Evolutionary conservation across 108 stramenopile species (phyloP).

Genomic region (Fistulifera solaris): DNA sequence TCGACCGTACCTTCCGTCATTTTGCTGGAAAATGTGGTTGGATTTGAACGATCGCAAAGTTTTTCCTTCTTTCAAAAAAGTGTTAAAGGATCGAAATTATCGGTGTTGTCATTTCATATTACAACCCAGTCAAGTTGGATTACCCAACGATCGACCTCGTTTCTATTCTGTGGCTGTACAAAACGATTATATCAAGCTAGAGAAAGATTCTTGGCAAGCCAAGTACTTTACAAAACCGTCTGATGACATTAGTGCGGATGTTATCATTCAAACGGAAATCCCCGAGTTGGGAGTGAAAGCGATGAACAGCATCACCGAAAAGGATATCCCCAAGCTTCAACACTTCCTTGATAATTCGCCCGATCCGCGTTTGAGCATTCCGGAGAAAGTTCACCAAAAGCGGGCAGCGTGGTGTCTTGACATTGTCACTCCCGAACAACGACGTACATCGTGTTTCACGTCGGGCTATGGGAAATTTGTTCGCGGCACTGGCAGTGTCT

Average conservation of each 20-base stretch:
- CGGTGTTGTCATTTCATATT: constrained; percentile 59
- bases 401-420: constrained; percentile 85
- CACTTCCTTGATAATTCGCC: constrained; percentile 4
- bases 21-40: constrained; percentile 83
- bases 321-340: neutral
- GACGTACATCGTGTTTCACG: constrained; percentile 68
- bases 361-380: constrained; percentile 23
- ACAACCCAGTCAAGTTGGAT: constrained; percentile 64
- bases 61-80: constrained; percentile 32
- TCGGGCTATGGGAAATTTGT: constrained; percentile 74
- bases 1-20: constrained; percentile 44
- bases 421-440: constrained; percentile 47
- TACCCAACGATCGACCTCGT: constrained; percentile 86
- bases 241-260: neutral
- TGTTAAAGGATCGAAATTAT: constrained; percentile 41
- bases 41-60: constrained; percentile 70
- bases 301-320: neutral
- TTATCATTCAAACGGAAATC: neutral
- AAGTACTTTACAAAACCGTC: no score
- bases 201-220: neutral
- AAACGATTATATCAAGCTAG: neutral
- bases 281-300: neutral
- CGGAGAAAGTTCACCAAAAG: constrained; percentile 35
- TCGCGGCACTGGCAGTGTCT: constrained; percentile 78
- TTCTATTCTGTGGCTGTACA: constrained; percentile 51